Percentiles rank a stretch among this genome's conserved stretches.
These are phyloP conservation scores for Backusella sp. DNA, from an alignment of 192 early-diverging fungal species.

Conservation along the genomic window DNA sequence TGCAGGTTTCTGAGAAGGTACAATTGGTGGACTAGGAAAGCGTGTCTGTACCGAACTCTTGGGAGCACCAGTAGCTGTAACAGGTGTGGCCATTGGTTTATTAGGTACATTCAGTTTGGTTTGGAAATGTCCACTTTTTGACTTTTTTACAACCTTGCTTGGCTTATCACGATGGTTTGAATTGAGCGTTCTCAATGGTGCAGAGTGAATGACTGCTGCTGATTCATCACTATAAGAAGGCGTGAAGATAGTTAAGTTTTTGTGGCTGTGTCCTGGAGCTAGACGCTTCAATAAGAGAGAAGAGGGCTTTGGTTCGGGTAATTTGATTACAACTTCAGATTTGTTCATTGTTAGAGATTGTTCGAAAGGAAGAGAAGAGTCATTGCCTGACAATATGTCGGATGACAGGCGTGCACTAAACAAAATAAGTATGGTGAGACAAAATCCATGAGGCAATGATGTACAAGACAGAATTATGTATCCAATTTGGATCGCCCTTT, in stretches of 20 bases:
- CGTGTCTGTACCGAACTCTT: background rate
- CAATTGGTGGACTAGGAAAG: constrained; percentile 40
- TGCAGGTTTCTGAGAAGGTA: constrained; percentile 36
- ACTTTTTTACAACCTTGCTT: background rate
- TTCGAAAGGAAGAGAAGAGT: background rate
- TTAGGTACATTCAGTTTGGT: background rate
- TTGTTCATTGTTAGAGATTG: background rate
- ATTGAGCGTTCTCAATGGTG: constrained; percentile 28
- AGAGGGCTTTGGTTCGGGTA: constrained; percentile 18
- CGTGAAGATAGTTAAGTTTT: constrained; percentile 43
- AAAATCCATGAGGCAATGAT: constrained; percentile 8
- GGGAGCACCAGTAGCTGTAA: background rate
- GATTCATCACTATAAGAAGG: constrained; percentile 41
- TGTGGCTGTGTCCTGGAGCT: constrained; percentile 41
- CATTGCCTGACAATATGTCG: background rate
- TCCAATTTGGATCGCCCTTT: constrained; percentile 8
- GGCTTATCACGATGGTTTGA: constrained; percentile 17
- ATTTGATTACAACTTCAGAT: background rate
- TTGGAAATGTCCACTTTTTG: constrained; percentile 29
- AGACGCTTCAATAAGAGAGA: constrained; percentile 28
- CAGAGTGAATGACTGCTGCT: constrained; percentile 39
- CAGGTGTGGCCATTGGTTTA: background rate
- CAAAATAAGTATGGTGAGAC: constrained; percentile 10
- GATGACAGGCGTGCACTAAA: constrained; percentile 15
- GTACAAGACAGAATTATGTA: constrained; percentile 1